Evolutionary conservation across 192 early-diverging fungal species (phyloP), one percentile per base, ranked within the genome.

Genomic region (Coemansia sp.): DNA sequence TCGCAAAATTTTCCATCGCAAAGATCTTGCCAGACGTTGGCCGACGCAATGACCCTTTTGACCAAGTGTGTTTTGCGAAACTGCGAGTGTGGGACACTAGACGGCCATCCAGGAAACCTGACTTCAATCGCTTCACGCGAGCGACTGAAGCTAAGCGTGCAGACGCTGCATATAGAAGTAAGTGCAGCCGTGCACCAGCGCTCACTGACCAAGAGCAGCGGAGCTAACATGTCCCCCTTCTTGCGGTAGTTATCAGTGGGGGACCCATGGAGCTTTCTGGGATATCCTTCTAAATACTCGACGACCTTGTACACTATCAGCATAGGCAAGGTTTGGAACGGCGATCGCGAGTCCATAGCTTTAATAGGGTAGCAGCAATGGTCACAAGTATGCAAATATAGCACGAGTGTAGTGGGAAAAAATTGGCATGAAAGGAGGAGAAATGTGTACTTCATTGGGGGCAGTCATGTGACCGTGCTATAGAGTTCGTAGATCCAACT

Each of bases 131-230:
- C 59, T 19, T 25, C n/a, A 21, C 59, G 36, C 17, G 59, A 38
- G 8, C 38, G 34, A 17, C 37, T 39, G 23, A 61, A 61, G 19
- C 4, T 61, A 23, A 61, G 37, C 19, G 7, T n/a, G 10, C 59
- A 38, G 5, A 19, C 11, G 19, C 32, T 31, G 10, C 34, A 61
- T 7, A 61, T 61, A 1, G 59, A 61, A 1, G 32, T 36, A 9
- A 61, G 59, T 8, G 59, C 59, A n/a, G 36, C 59, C 36, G 3
- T 23, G 59, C 59, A 25, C 59, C 59, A 61, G n/a, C 59, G 59
- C 17, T 38, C 59, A 36, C 59, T 38, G 36, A 61, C 37, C 34
- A 61, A 39, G 7, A 61, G 7, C 3, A 61, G 10, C 1, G 59
- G 59, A 23, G 59, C 59, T 7, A 61, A n/a, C 6, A 9, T 19